Percentiles rank a stretch among this genome's conserved stretches.
These are phyloP conservation scores for Fusarium veterinarium DNA, from an alignment of 2,329 filamentous ascomycete genomes.

Conservation along the genomic window DNA sequence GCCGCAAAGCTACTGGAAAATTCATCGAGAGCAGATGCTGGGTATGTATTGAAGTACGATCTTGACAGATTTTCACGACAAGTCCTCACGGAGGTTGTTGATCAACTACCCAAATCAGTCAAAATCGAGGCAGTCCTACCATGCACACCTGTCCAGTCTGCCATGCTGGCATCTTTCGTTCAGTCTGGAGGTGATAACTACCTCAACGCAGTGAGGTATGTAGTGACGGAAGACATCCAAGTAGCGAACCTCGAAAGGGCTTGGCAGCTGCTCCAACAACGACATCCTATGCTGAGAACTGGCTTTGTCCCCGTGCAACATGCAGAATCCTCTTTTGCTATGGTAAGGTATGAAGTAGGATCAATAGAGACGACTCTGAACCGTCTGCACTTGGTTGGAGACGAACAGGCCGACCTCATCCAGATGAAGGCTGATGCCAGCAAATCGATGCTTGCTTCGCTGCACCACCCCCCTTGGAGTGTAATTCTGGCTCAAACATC, in stretches of 20 bases:
- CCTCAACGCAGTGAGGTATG: conserved; percentile 76
- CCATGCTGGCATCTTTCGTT: conserved; percentile 81
- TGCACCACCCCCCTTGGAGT: conserved; percentile 73
- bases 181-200: conserved; percentile 76
- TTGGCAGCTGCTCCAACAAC: conserved; percentile 66
- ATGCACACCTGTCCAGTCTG: conserved; percentile 82
- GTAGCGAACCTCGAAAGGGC: conserved; percentile 60
- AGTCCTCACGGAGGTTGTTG: conserved; percentile 46
- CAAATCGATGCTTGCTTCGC: conserved; percentile 51
- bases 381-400: not conserved
- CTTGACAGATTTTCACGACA: conserved; percentile 53
- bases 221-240: conserved; percentile 56
- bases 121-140: conserved; percentile 72
- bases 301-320: conserved; percentile 76
- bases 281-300: conserved; percentile 79
- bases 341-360: conserved; percentile 69
- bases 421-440: conserved; percentile 53
- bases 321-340: conserved; percentile 73
- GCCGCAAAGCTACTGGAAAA: conserved; percentile 45
- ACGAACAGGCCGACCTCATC: conserved; percentile 45
- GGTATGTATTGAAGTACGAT: conserved; percentile 48
- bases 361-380: conserved; percentile 27
- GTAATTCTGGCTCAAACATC: conserved; percentile 59
- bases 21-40: not conserved
- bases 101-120: conserved; percentile 27